Conservation (phyloP, 1,284 basidiomycete genomes). For the Boletus mariae region DNA sequence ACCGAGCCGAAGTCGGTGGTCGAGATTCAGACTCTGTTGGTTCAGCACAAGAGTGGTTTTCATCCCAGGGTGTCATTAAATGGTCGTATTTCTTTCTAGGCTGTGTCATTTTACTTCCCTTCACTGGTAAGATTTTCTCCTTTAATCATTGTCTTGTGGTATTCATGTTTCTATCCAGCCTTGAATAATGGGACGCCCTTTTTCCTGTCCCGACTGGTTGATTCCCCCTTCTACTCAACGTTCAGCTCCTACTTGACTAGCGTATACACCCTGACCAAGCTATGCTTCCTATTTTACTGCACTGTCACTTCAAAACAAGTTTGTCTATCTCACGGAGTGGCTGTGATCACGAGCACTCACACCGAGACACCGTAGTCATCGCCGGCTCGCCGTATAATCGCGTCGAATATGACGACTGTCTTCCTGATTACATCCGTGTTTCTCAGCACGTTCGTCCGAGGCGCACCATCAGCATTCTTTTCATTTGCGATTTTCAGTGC, state of each 20-base stretch:
- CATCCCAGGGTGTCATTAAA: conserved; percentile 38
- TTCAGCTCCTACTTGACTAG: conserved; percentile 73
- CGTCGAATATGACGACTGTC: conserved; percentile 41
- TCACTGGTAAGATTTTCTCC: conserved; percentile 57
- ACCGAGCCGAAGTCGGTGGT: neutral
- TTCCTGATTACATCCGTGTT: conserved; percentile 53
- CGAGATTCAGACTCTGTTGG: neutral
- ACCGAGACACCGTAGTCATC: conserved; percentile 27
- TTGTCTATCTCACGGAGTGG: conserved; percentile 18
- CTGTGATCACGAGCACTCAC: conserved; percentile 8
- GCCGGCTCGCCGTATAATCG: conserved; percentile 47
- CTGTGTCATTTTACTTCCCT: conserved; percentile 66
- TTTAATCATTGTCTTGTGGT: neutral
- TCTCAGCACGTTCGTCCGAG: conserved; percentile 52
- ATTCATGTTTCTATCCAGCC: conserved; percentile 37
- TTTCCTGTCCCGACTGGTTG: conserved; percentile 59
- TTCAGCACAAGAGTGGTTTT: neutral
- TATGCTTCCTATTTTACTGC: conserved; percentile 66
- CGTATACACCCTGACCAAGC: conserved; percentile 60
- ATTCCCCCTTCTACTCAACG: conserved; percentile 49
- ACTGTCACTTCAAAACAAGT: conserved; percentile 65
- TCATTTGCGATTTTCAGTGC: conserved; percentile 60
- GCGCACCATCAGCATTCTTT: conserved; percentile 54
- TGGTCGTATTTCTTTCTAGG: conserved; percentile 68
- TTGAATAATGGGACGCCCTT: conserved; percentile 74